Conservation (phyloP, 2,329 filamentous ascomycete species). For the Thelonectria discophora region DNA sequence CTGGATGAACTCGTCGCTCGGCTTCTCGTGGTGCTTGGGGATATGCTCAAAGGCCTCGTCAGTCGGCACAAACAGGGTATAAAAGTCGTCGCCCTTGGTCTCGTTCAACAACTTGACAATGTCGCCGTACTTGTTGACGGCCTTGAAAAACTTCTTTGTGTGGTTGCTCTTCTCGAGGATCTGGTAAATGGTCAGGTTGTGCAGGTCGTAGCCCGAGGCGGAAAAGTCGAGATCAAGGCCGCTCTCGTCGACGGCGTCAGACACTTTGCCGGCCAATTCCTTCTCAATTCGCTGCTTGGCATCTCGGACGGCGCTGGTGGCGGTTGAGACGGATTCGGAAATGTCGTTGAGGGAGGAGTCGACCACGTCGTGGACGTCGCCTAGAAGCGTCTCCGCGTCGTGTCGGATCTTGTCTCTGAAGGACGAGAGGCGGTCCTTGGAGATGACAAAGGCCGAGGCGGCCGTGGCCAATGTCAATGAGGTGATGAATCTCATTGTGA, state of each 20-base stretch:
- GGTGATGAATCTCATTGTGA: slow-evolving; percentile 34
- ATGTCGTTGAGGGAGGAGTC: slow-evolving; percentile 26
- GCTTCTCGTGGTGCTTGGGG: slow-evolving; percentile 62
- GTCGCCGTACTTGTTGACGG: slow-evolving; percentile 77
- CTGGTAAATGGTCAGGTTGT: slow-evolving; percentile 81
- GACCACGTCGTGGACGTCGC: slow-evolving; percentile 21
- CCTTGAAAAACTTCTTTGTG: slow-evolving; percentile 78
- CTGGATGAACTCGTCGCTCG: slow-evolving; percentile 75
- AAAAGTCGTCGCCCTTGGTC: slow-evolving; percentile 68
- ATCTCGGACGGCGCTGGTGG: slow-evolving; percentile 5
- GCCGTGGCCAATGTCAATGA: slow-evolving; percentile 34
- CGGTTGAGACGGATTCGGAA: slow-evolving; percentile 26
- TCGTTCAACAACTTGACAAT: slow-evolving; percentile 78
- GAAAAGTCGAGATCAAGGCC: slow-evolving; percentile 9
- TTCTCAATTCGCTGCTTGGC: slow-evolving; percentile 9
- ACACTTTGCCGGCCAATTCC: slow-evolving; percentile 15
- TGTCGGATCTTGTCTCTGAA: slow-evolving; percentile 26
- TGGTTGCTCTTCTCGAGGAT: slow-evolving; percentile 79
- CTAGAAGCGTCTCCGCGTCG: slow-evolving; percentile 6
- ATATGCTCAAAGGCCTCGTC: slow-evolving; percentile 77
- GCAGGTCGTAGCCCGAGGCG: slow-evolving; percentile 45
- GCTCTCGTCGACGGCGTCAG: background rate
- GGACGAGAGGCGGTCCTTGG: slow-evolving; percentile 18
- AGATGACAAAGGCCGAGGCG: slow-evolving; percentile 34
- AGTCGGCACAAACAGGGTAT: slow-evolving; percentile 83